Evolutionary conservation across 2,329 filamentous ascomycete genomes (phyloP), one percentile per base, ranked within the genome.

Genomic region (Amylocarpus encephaloides): DNA sequence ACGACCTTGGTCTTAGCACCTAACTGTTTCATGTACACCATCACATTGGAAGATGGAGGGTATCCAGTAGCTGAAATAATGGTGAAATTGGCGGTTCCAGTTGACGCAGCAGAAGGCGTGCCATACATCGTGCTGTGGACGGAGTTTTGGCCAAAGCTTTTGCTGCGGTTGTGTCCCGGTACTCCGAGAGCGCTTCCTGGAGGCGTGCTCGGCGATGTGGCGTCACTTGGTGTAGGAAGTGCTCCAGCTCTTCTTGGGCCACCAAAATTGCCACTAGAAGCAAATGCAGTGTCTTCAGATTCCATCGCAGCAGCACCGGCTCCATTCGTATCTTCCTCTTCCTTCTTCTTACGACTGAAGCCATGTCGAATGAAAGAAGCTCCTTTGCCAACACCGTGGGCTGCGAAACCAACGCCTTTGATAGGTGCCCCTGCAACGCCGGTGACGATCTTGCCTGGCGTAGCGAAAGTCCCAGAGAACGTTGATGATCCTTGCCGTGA

Each of bases 321-420:
- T 61, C 67, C 57, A 53, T 70, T 57, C 1, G 54, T 49, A 18
- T 51, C 56, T 62, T 59, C 67, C 5, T 75, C 76, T 16, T 79
- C 77, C 46, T 80, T 80, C 67, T 87, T 88, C 66, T 82, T 81
- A 51, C 84, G 76, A 62, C 84, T 85, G 69, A 97, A 83, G 15
- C 89, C 88, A 53, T 88, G 86, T 59, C 87, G 86, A 57, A 98
- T 75, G 75, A 97, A 96, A 0, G 88, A 91, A 5, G 90, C 93
- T 41, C 90, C 92, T 67, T 88, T 94, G 57, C 88, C 83, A 32
- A 97, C 89, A 48, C 64, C 62, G 44, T 61, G 57, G 11, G 65
- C 91, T 34, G 86, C 85, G 50, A 83, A 86, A 29, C 88, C 88
- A 33, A 86, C 83, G 38, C 90, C 91, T 72, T 97, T 97, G 69